Conservation (phyloP, 2,329 filamentous ascomycete genomes). For the Aspergillus uvarum region DNA sequence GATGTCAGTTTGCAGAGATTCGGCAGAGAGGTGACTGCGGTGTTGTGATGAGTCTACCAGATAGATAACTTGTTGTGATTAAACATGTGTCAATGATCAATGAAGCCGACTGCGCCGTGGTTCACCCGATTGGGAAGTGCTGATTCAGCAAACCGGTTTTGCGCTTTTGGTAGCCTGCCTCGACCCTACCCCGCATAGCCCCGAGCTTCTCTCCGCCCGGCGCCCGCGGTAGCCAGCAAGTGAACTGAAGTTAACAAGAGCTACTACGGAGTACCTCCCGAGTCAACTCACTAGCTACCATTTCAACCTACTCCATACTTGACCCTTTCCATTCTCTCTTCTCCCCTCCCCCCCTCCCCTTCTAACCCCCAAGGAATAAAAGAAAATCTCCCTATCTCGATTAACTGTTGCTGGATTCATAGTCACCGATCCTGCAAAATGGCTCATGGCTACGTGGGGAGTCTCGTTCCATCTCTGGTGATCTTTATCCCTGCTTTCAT, state of each 20-base stretch:
- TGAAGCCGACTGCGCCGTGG: neutral
- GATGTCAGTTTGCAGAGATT: too few relatives aligned
- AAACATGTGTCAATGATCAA: too few relatives aligned
- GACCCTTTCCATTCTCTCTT: neutral
- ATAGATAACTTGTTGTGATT: neutral
- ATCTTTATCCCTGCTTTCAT: neutral
- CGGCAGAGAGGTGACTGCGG: too few relatives aligned
- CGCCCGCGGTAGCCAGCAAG: too few relatives aligned
- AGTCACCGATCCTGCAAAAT: neutral
- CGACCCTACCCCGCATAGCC: neutral
- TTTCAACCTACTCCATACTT: too few relatives aligned
- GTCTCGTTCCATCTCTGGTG: neutral
- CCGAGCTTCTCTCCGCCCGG: too few relatives aligned
- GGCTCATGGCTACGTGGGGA: neutral
- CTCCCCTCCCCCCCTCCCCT: neutral
- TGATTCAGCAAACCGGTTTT: constrained; percentile 10
- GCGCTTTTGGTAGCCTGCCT: neutral
- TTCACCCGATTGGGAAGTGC: neutral
- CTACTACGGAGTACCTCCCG: too few relatives aligned
- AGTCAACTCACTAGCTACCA: too few relatives aligned
- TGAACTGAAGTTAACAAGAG: too few relatives aligned
- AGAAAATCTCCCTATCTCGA: neutral
- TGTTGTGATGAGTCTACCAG: neutral
- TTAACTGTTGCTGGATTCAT: neutral
- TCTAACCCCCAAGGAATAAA: too few relatives aligned